A percentile compares a stretch with the other conserved stretches of the same genome.
phyloP scores from a whole-genome alignment of 1,139 yeast genomes.

The Sugiyamaella pinicola region DNA sequence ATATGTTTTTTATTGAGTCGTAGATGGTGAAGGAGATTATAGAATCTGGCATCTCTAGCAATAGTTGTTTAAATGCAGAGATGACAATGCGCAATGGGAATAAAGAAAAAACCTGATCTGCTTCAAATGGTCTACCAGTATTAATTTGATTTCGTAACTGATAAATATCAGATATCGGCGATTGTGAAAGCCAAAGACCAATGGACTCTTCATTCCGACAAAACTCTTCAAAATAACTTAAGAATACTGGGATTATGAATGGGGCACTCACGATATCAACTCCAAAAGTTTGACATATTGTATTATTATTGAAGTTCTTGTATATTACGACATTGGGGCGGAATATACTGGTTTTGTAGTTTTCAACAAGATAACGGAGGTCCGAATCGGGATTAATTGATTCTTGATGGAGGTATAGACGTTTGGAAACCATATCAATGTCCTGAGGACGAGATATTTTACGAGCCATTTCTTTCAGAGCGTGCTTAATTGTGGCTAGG shows the following conservation, averaged over 20 bases:
- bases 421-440: conserved; percentile 46
- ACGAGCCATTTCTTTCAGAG: conserved; percentile 63
- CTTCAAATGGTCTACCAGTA: conserved; percentile 45
- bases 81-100: conserved; percentile 60
- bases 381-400: conserved; percentile 66
- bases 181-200: conserved; percentile 45
- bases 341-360: conserved; percentile 68
- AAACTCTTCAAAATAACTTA: conserved; percentile 70
- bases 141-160: conserved; percentile 62
- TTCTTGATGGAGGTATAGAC: conserved; percentile 56
- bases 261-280: conserved; percentile 73
- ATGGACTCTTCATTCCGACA: conserved; percentile 54
- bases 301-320: conserved; percentile 62
- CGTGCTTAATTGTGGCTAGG: conserved; percentile 65
- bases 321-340: conserved; percentile 70
- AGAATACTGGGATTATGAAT: conserved; percentile 58
- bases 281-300: conserved; percentile 76
- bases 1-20: conserved; percentile 67
- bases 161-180: conserved; percentile 65
- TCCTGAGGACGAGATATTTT: conserved; percentile 52
- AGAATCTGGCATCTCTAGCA: conserved; percentile 82
- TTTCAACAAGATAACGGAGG: conserved; percentile 58
- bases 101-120: conserved; percentile 33
- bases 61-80: conserved; percentile 67
- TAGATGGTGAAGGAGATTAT: conserved; percentile 66